phyloP scores from a whole-genome alignment of 495 filamentous ascomycete genomes.

The Friedmanniomyces endolithicus region DNA sequence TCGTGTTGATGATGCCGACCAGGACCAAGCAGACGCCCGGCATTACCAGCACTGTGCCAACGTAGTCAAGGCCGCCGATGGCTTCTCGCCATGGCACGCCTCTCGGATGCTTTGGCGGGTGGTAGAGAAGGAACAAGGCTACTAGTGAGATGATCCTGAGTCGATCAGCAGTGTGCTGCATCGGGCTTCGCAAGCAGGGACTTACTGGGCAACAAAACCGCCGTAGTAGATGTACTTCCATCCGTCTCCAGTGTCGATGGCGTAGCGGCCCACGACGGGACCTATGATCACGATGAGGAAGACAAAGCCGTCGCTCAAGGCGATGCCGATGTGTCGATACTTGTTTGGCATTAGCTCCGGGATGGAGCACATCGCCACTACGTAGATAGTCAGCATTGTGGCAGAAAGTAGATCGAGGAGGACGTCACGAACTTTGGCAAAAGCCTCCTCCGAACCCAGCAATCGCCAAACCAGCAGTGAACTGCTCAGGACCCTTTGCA shows the following conservation, averaged over 20 bases:
- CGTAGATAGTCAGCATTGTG: no score
- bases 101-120: conserved; percentile 13
- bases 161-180: no score
- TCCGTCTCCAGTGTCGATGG: conserved; percentile 14
- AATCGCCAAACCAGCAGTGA: conserved; percentile 20
- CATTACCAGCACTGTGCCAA: conserved; percentile 23
- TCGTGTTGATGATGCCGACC: conserved; percentile 28
- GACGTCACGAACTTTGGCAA: conserved; percentile 2
- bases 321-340: conserved; percentile 22
- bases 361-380: conserved; percentile 20
- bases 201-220: neutral
- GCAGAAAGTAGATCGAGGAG: no score
- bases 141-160: conserved; percentile 6
- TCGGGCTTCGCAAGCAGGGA: neutral
- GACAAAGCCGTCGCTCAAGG: conserved; percentile 24
- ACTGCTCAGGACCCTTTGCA: conserved; percentile 9
- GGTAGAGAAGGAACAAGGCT: conserved; percentile 5
- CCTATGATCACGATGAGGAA: conserved; percentile 28
- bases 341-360: conserved; percentile 32
- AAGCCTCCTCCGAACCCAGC: conserved; percentile 21
- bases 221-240: conserved; percentile 16
- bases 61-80: conserved; percentile 25
- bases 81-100: conserved; percentile 24
- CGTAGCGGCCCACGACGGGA: conserved; percentile 26
- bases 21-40: conserved; percentile 29